phyloP scores from a whole-genome alignment of 768 basidiomycete species.

The Lactifluus echinatus region DNA sequence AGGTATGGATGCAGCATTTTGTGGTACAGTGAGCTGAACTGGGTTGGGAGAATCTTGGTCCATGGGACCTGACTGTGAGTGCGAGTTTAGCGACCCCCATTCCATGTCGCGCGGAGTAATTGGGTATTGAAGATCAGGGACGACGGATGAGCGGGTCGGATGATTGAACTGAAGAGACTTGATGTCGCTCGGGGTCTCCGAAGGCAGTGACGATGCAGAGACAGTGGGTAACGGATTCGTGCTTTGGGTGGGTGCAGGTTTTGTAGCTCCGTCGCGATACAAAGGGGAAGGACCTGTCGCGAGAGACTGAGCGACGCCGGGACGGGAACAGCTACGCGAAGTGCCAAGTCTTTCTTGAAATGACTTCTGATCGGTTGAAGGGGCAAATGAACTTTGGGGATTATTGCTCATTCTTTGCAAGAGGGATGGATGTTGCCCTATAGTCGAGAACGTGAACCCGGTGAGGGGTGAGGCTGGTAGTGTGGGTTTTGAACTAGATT shows the following conservation, averaged over 20 bases:
- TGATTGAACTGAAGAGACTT: background rate
- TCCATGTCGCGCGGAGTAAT: background rate
- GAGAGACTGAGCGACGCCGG: background rate
- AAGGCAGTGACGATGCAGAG: background rate
- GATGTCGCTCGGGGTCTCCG: background rate
- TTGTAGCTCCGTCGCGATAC: background rate
- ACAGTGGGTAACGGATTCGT: background rate
- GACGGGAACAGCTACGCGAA: background rate
- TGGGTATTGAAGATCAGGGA: constrained; percentile 15
- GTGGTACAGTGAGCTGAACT: background rate
- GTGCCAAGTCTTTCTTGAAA: background rate
- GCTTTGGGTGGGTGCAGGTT: background rate
- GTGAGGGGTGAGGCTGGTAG: background rate
- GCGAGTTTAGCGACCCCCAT: background rate
- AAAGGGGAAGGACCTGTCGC: background rate
- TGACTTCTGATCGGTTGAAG: background rate
- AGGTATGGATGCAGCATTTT: background rate
- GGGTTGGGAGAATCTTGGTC: background rate
- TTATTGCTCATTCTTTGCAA: constrained; percentile 3
- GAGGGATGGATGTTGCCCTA: constrained; percentile 7
- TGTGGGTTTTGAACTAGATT: background rate
- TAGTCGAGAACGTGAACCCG: constrained; percentile 9
- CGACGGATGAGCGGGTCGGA: background rate
- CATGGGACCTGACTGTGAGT: background rate
- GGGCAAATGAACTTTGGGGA: background rate